Evolutionary conservation across 352 stramenopile species (phyloP), one percentile per base, ranked within the genome.

Genomic region (Lagenidium sp.): DNA sequence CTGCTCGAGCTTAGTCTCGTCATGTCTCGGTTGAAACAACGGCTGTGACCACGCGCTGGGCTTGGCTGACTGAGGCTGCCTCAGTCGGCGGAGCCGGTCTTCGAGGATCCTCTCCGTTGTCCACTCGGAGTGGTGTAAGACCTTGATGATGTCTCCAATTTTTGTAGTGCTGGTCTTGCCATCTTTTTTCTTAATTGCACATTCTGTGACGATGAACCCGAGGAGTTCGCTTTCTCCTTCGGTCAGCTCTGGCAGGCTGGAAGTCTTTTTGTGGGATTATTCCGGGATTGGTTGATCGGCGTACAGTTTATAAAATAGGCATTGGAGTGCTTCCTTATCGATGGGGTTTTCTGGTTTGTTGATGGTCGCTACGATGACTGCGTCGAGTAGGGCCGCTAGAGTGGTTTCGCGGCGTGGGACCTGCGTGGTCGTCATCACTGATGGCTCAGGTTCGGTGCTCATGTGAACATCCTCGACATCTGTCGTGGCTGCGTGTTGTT

Each of bases 51-150:
- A 32, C 28, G 15, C 15, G 15, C 28, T 32, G 28, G 28, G 28
- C 28, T 32, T 32, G 28, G 28, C 8, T 8, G 28, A 8, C 8
- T 41, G 47, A 48, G 38, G 38, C 38, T 38, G 42, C 30, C 25
- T 12, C n/a, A 37, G 40, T 29, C n/a, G 28, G 8, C 15, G 28
- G 28, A 32, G 28, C 28, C 28, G 8, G 28, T 32, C 28, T 32
- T 32, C 28, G 15, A 32, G 15, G 15, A 32, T 32, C 8, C 8
- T 32, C 8, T 8, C 15, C 15, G 28, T 32, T 32, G 8, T 8
- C 28, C 28, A 32, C 8, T 32, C 8, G 28, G 28, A 32, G 15
- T 32, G 15, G 15, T 32, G 28, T 8, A 32, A 15, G 8, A 15
- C 15, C 8, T 15, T 8, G 15, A 32, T 32, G 8, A 32, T 13